These are phyloP conservation scores for Tephrocybe sp. DNA, from an alignment of 768 basidiomycete species.

Conservation along the genomic window DNA sequence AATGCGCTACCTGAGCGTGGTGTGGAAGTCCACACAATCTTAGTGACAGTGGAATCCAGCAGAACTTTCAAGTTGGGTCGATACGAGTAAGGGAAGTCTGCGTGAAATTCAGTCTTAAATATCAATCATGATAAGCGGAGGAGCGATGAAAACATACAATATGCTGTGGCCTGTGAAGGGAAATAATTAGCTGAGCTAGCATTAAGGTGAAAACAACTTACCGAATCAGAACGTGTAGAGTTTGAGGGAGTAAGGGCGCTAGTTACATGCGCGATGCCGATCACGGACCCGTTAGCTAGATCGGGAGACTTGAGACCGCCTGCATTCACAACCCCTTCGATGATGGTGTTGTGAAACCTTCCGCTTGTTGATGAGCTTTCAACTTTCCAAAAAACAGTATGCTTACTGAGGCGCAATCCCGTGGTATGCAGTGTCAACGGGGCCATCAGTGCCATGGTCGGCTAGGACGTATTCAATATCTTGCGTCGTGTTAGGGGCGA, in stretches of 20 bases:
- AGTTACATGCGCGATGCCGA: conserved; percentile 1
- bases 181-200: not conserved
- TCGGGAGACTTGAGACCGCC: not conserved
- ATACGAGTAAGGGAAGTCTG: not conserved
- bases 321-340: conserved; percentile 1
- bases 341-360: not conserved
- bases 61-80: not conserved
- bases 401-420: too few species aligned
- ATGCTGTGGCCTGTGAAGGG: not conserved
- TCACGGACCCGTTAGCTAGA: not conserved
- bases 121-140: not conserved
- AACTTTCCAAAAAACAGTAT: too few species aligned
- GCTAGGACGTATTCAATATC: not conserved
- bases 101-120: not conserved
- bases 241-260: not conserved
- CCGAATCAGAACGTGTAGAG: not conserved
- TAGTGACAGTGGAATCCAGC: not conserved
- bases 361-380: too few species aligned
- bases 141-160: not conserved
- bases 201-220: not conserved
- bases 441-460: too few species aligned
- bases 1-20: not conserved
- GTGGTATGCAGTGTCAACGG: too few species aligned
- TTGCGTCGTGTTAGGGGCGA: not conserved
- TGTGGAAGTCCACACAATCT: not conserved